Evolutionary conservation across 768 basidiomycete species (phyloP), one percentile per base, ranked within the genome.

Genomic region (Leccinum uliginosum): DNA sequence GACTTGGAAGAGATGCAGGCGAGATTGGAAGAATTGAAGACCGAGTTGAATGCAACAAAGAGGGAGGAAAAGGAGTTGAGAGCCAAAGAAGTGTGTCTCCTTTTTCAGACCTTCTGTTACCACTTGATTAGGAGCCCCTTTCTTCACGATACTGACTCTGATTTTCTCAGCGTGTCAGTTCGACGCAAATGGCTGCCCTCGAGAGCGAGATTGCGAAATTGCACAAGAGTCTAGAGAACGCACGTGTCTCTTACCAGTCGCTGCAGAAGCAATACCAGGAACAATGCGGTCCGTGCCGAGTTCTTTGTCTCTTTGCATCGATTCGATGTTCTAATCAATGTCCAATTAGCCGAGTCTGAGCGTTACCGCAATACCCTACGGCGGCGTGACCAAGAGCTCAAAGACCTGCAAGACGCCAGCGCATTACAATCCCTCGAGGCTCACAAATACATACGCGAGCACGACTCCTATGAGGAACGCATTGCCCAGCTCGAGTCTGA

Each of bases 41-140:
- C 76, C 12, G 95, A 97, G 70, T 76, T 97, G 8, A 85, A 78
- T 14, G 80, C 87, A 6, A 86, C 89, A 5, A 90, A 91, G 70
- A 81, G 91, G 40, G 93, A 98, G 65, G 94, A 98, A 72, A 97
- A 98, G 74, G 95, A 98, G 65, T 72, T 96, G 61, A 79, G 91
- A 46, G 77, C 82, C 12, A 95, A 94, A 71, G 95, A 97, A 78
- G 91, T 91, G 57, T 10, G 62, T 73, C 62, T 46, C 4, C 3
- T 44, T 56, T 21, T 43, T 55, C 40, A 8, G 59, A 26, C 48
- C 51, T 35, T 55, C 58, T 46, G 15, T 56, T 50, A 9, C n/a
- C 30, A 51, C 52, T 50, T 14, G 38, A 19, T 35, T 58, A 56
- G 40, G 32, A 17, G 4, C 11, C 32, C 10, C 17, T 14, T 23